A percentile compares a stretch with the other conserved stretches of the same genome.
Evolutionary conservation across 352 stramenopile genomes (phyloP).

Genomic region (Globisporangium polare): DNA sequence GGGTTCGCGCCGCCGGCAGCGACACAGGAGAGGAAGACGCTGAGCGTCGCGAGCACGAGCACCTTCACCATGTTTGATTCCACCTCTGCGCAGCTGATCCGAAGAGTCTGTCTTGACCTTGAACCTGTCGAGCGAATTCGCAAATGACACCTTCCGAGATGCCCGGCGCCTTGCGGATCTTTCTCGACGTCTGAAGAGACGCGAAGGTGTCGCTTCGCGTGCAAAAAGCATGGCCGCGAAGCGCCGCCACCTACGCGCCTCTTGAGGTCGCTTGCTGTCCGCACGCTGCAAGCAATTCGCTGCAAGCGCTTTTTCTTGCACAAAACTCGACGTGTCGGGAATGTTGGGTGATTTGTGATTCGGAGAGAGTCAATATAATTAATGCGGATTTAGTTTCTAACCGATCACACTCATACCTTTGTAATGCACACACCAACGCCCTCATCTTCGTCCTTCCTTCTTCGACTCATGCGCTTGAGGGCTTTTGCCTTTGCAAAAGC

Average conservation of each 20-base stretch:
- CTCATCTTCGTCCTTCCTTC: neutral
- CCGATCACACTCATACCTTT: slow-evolving; percentile 10
- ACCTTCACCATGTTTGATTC: neutral
- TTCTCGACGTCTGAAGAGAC: neutral
- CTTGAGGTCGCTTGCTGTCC: neutral
- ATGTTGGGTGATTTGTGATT: neutral
- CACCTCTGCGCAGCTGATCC: too few species aligned
- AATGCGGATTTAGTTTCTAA: slow-evolving; percentile 11
- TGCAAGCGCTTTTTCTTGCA: too few species aligned
- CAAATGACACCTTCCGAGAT: too few species aligned
- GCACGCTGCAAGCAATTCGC: too few species aligned
- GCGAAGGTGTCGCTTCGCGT: neutral
- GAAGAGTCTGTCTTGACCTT: neutral
- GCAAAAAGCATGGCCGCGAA: neutral
- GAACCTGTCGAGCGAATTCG: neutral
- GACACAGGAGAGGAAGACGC: neutral
- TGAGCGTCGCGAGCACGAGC: slow-evolving; percentile 2
- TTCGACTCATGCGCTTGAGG: neutral
- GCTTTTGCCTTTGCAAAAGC: neutral
- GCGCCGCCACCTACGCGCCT: slow-evolving; percentile 1
- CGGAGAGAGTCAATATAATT: slow-evolving; percentile 10
- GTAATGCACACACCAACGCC: slow-evolving; percentile 1
- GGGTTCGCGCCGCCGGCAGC: neutral
- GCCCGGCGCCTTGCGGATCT: too few species aligned
- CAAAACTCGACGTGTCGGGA: too few species aligned